Evolutionary conservation across 495 filamentous ascomycete genomes (phyloP).

Genomic region (Talaromyces thailandensis): DNA sequence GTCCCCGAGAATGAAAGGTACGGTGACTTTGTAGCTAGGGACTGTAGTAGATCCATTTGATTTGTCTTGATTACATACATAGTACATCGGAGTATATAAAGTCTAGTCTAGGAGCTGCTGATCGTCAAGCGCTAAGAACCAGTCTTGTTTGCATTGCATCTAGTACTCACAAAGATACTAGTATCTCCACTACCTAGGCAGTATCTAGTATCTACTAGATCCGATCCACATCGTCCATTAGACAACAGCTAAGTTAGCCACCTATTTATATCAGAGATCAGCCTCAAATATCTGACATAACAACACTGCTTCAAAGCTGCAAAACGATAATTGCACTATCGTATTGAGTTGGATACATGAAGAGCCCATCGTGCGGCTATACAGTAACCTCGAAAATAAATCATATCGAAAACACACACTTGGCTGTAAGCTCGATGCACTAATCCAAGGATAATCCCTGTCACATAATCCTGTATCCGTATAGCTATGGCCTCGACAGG

Average conservation of each 20-base stretch:
- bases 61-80: too few relatives aligned
- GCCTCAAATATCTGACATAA: neutral
- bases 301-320: neutral
- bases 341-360: neutral
- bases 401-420: neutral
- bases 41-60: too few relatives aligned
- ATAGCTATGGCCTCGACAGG: neutral
- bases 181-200: neutral
- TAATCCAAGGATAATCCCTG: neutral
- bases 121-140: neutral
- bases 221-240: too few relatives aligned
- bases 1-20: neutral
- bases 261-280: neutral
- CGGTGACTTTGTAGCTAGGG: neutral
- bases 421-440: neutral
- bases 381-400: neutral
- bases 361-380: neutral
- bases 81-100: neutral
- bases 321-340: neutral
- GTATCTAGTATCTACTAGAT: too few relatives aligned
- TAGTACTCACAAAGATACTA: neutral
- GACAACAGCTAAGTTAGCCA: too few relatives aligned
- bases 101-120: neutral
- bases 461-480: neutral
- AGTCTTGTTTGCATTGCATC: neutral